Evolutionary conservation across 441 rosid species (phyloP).

Genomic region (Euphorbia corollata): DNA sequence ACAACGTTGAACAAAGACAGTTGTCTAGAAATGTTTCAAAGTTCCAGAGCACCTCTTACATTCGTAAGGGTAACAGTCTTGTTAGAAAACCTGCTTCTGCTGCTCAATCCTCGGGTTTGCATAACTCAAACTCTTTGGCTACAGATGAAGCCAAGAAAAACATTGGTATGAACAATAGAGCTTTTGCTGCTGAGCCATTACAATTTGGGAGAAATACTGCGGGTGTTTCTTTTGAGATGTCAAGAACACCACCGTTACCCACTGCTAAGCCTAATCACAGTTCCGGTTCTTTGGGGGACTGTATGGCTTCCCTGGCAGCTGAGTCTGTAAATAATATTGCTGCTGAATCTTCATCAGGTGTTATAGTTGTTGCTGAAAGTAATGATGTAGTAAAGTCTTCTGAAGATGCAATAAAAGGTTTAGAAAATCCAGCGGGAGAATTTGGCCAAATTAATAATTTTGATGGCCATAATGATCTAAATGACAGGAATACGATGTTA

Average conservation of each 20-base stretch:
- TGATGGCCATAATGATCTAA: conserved; percentile 36
- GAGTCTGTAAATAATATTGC: conserved; percentile 34
- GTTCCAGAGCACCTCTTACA: conserved; percentile 43
- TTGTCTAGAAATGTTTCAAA: conserved; percentile 29
- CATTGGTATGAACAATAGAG: conserved; percentile 26
- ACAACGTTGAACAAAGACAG: conserved; percentile 42
- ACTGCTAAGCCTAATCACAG: conserved; percentile 25
- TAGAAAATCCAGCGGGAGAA: conserved; percentile 33
- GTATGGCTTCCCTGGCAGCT: conserved; percentile 30
- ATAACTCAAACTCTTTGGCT: conserved; percentile 31
- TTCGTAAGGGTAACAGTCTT: conserved; percentile 94
- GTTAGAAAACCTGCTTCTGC: conserved; percentile 57
- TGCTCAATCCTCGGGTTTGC: conserved; percentile 35
- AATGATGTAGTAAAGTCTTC: conserved; percentile 30
- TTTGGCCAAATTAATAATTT: conserved; percentile 29
- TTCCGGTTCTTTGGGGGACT: conserved; percentile 33
- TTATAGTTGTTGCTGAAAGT: conserved; percentile 32
- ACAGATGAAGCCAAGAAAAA: conserved; percentile 34
- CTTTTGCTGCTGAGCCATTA: conserved; percentile 25
- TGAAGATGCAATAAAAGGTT: conserved; percentile 32
- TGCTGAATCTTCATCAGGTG: conserved; percentile 34
- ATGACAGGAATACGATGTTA: conserved; percentile 31
- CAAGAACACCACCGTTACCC: conserved; percentile 37
- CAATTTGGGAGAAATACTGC: conserved; percentile 23
- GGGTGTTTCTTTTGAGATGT: conserved; percentile 37